Conservation (phyloP, 148 eudicot species). For the Pouteria glomerata region DNA sequence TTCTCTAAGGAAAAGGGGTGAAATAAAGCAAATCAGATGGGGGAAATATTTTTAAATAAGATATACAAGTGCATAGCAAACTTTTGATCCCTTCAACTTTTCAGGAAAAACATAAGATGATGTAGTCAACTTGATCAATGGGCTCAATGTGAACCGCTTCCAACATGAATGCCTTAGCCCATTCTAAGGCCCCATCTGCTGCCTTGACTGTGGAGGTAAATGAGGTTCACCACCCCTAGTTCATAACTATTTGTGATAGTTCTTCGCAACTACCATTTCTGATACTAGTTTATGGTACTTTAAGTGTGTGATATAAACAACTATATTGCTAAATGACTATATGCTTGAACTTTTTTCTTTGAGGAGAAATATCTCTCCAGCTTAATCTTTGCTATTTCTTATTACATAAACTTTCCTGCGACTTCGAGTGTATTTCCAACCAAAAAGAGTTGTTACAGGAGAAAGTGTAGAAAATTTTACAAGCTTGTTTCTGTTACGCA, state of each 20-base stretch:
- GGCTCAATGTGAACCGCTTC: neutral
- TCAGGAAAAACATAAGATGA: neutral
- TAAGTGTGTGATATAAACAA: neutral
- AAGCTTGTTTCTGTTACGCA: neutral
- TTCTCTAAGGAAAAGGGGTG: constrained; percentile 41
- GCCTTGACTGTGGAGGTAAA: neutral
- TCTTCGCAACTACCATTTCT: neutral
- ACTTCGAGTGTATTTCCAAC: neutral
- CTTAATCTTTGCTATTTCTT: neutral
- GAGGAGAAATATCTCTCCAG: neutral
- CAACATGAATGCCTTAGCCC: neutral
- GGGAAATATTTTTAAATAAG: neutral
- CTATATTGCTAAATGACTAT: neutral
- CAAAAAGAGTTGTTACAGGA: neutral
- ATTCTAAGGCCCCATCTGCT: neutral
- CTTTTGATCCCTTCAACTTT: neutral
- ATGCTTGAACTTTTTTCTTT: neutral
- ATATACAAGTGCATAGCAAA: neutral
- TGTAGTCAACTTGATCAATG: neutral
- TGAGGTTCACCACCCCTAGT: neutral
- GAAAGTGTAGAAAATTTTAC: neutral
- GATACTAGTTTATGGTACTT: neutral
- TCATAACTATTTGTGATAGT: neutral
- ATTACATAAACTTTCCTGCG: neutral
- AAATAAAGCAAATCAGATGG: neutral